Conservation (phyloP, 148 eudicot species). For the Camellia japonica region DNA sequence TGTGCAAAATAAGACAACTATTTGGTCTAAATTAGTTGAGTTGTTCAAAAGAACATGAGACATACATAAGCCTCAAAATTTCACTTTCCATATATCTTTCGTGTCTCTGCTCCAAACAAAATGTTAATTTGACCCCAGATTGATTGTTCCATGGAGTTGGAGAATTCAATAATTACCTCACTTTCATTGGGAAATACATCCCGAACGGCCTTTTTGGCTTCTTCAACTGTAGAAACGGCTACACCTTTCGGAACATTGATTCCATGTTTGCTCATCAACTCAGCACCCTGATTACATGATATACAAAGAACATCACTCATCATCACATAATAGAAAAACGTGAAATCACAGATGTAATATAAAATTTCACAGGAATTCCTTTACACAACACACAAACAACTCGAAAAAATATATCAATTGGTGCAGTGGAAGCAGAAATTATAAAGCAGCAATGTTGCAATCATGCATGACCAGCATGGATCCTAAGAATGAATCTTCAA, state of each 20-base stretch:
- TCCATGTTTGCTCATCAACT: slow-evolving; percentile 84
- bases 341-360: neutral
- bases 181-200: slow-evolving; percentile 66
- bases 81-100: no score
- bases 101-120: no score
- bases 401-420: no score
- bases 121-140: neutral
- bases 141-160: no score
- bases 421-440: no score
- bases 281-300: slow-evolving; percentile 68
- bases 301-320: neutral
- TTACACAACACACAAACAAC: neutral
- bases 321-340: neutral
- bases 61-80: no score
- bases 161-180: slow-evolving; percentile 51
- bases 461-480: neutral
- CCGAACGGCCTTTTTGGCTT: slow-evolving; percentile 58
- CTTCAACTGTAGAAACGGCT: slow-evolving; percentile 65
- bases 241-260: slow-evolving; percentile 89
- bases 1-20: neutral
- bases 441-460: neutral
- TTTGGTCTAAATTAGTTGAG: no score
- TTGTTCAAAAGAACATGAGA: no score
- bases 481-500: neutral
- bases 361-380: neutral